A percentile compares a stretch with the other conserved stretches of the same genome.
These are phyloP conservation scores for Hypoxylon subgilvum DNA, from an alignment of 495 filamentous ascomycete genomes.

Conservation along the genomic window DNA sequence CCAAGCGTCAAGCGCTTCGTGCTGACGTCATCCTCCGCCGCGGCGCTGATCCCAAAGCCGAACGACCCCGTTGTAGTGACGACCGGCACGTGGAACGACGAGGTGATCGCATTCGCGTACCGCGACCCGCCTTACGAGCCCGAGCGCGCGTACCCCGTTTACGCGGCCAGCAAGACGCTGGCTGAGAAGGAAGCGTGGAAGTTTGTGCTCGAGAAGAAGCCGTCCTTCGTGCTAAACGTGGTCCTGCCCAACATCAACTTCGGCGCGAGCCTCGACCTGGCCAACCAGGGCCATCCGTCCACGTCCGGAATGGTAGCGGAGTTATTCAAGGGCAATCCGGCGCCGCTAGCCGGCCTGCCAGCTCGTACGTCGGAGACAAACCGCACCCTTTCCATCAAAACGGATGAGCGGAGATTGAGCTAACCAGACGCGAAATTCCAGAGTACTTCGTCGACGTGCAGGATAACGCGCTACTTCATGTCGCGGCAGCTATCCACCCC, in stretches of 20 bases:
- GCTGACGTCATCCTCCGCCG: neutral
- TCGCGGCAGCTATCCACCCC: neutral
- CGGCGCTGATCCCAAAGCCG: neutral
- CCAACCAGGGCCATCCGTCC: neutral
- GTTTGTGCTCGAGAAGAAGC: neutral
- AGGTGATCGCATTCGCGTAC: neutral
- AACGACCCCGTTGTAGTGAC: neutral
- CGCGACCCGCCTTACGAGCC: neutral
- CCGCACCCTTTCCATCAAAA: too few relatives aligned
- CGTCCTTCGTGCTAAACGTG: neutral
- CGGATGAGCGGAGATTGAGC: too few relatives aligned
- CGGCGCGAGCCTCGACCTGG: neutral
- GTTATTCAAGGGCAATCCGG: neutral
- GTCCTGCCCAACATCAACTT: neutral
- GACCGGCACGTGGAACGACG: neutral
- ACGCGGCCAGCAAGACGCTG: neutral
- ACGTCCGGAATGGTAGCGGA: neutral
- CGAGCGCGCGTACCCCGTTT: neutral
- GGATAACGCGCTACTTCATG: neutral
- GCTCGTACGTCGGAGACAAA: neutral
- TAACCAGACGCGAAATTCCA: too few relatives aligned
- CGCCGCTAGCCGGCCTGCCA: neutral
- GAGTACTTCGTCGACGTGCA: neutral
- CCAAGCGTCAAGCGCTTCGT: neutral
- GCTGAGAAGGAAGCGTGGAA: neutral